Conservation (phyloP, 768 basidiomycete species). For the Mycena epipterygia region DNA sequence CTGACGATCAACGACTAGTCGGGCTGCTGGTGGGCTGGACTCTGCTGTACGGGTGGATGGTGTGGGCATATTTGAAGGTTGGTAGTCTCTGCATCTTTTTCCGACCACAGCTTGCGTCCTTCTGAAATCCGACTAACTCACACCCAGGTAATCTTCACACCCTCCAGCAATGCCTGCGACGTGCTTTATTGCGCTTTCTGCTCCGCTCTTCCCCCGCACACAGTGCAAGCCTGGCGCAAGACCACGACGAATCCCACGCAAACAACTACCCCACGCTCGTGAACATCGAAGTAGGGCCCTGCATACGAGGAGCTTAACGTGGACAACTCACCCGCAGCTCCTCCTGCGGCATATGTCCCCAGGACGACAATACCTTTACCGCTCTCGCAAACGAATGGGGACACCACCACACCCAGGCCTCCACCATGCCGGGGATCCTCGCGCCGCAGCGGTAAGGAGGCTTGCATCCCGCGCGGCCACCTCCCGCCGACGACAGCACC, state of each 20-base stretch:
- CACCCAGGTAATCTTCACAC: constrained; percentile 74
- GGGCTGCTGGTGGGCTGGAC: too few species aligned
- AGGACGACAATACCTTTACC: neutral
- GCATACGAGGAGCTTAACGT: constrained; percentile 52
- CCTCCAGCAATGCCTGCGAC: constrained; percentile 78
- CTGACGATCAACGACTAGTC: too few species aligned
- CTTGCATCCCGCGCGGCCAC: too few species aligned
- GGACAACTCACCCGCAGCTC: neutral
- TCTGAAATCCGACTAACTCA: too few species aligned
- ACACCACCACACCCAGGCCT: neutral
- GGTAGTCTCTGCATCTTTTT: too few species aligned
- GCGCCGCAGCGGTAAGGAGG: too few species aligned
- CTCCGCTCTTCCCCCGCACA: constrained; percentile 41
- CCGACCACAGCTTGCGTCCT: too few species aligned
- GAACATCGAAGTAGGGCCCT: constrained; percentile 47
- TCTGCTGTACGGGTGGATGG: too few species aligned
- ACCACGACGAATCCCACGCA: too few species aligned
- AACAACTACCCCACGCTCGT: constrained; percentile 30
- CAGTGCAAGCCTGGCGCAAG: constrained; percentile 26
- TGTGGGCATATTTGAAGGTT: too few species aligned
- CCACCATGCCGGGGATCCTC: too few species aligned
- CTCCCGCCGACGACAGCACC: too few species aligned
- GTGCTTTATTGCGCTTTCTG: constrained; percentile 53
- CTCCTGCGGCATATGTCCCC: neutral
- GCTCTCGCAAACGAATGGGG: neutral